phyloP scores from a whole-genome alignment of 345 rosid species.

The sweet orange (Citrus sinensis) region DVS_A1.0 CM039161.1:16929501-16930000 shows the following conservation, averaged over 20 bases:
- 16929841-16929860: neutral
- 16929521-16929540: neutral
- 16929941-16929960: neutral
- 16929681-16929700: no score
- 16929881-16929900: neutral
- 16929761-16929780: no score
- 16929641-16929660: no score
- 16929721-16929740: no score
- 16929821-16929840: no score
- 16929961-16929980: neutral
- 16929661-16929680: no score
- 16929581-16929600: neutral
- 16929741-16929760: no score
- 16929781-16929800: no score
- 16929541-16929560: neutral
- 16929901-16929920: neutral
- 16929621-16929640: no score
- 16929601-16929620: neutral
- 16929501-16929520: neutral
- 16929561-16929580: neutral
- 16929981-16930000: slow-evolving; percentile 3
- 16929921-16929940: neutral
- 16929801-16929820: no score
- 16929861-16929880: neutral
- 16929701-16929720: no score